These are phyloP conservation scores for Scalesia atractyloides DNA, from an alignment of 129 eudicot species.

Conservation along the genomic window DNA sequence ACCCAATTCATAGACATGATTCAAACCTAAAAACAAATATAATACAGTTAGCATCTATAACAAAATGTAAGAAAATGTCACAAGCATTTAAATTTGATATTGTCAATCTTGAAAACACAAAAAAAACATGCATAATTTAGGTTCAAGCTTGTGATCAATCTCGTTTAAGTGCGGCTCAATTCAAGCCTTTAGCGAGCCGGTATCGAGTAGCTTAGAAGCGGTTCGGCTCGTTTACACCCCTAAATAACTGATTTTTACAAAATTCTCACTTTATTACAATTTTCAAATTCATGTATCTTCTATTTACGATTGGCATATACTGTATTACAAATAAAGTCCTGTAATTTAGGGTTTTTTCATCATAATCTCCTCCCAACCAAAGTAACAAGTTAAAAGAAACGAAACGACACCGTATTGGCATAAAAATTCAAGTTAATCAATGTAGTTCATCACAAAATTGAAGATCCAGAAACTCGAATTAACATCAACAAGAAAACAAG, in stretches of 20 bases:
- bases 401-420: neutral
- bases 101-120: neutral
- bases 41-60: neutral
- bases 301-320: neutral
- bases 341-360: conserved; percentile 1
- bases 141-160: no score
- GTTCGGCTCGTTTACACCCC: no score
- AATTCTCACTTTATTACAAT: neutral
- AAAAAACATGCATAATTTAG: no score
- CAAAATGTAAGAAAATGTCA: neutral
- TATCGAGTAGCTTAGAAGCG: no score
- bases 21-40: conserved; percentile 23
- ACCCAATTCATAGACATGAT: conserved; percentile 67
- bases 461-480: conserved; percentile 15
- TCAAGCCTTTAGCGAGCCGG: no score
- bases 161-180: no score
- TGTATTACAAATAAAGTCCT: neutral
- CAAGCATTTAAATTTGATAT: neutral
- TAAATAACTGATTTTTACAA: neutral
- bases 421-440: neutral
- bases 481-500: neutral
- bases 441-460: neutral
- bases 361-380: neutral
- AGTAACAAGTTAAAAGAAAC: neutral
- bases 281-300: neutral